Evolutionary conservation across 1,139 yeast species (phyloP).

Genomic region (Arxiozyma telluris): DNA sequence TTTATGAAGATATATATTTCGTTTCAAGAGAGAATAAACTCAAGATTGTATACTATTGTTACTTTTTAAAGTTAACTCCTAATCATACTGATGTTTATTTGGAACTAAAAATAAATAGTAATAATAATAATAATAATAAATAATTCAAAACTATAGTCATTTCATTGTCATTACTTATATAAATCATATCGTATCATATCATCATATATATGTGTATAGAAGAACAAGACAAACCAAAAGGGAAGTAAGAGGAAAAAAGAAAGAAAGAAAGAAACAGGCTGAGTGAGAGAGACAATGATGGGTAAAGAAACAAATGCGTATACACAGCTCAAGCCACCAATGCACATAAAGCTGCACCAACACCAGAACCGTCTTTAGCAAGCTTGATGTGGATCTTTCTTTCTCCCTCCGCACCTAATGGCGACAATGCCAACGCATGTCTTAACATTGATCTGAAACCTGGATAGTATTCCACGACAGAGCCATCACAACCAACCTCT

Average conservation of each 20-base stretch:
- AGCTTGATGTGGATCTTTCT: constrained; percentile 66
- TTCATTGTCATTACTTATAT: background rate
- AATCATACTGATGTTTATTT: too few relatives aligned
- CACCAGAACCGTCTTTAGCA: constrained; percentile 93
- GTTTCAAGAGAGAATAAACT: too few relatives aligned
- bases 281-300: background rate
- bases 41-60: too few relatives aligned
- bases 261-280: background rate
- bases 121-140: too few relatives aligned
- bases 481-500: constrained; percentile 92
- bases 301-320: background rate
- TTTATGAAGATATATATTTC: too few relatives aligned
- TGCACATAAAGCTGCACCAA: constrained; percentile 94
- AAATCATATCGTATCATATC: too few relatives aligned
- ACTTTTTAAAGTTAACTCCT: too few relatives aligned
- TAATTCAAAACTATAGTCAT: background rate
- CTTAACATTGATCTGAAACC: constrained; percentile 70
- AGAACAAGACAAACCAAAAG: background rate
- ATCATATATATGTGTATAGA: too few relatives aligned
- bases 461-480: constrained; percentile 88
- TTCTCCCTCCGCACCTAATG: constrained; percentile 62
- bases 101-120: too few relatives aligned
- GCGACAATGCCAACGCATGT: constrained; percentile 62
- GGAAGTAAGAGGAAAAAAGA: background rate
- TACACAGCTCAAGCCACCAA: constrained; percentile 21